Conservation (phyloP, 306 rosid genomes). For the Alnus glutinosa region DNA sequence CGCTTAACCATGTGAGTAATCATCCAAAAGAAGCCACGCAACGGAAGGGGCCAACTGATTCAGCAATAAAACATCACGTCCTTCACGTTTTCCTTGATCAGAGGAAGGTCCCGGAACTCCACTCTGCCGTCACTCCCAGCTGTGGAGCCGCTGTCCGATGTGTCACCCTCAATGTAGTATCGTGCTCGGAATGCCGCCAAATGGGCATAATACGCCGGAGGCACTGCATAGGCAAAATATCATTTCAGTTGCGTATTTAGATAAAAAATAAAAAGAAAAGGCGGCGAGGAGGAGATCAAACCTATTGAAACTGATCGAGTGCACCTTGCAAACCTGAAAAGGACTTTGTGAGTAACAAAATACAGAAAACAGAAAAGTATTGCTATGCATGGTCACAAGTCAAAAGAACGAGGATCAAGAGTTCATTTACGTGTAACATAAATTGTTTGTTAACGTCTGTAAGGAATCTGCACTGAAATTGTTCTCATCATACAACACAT, state of each 20-base stretch:
- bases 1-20: neutral
- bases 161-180: slow-evolving; percentile 28
- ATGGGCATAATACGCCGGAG: slow-evolving; percentile 45
- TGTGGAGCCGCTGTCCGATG: slow-evolving; percentile 30
- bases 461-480: slow-evolving; percentile 34
- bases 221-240: slow-evolving; percentile 30
- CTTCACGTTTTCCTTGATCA: slow-evolving; percentile 33
- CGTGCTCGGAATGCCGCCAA: slow-evolving; percentile 41
- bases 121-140: neutral
- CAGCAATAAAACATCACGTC: slow-evolving; percentile 49
- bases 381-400: neutral
- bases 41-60: neutral
- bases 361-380: neutral
- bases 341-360: neutral
- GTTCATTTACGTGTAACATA: slow-evolving; percentile 49
- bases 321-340: slow-evolving; percentile 51
- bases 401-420: no score
- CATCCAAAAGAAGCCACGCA: neutral
- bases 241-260: neutral
- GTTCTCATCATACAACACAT: slow-evolving; percentile 50
- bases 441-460: slow-evolving; percentile 42
- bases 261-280: neutral
- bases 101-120: slow-evolving; percentile 26
- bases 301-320: slow-evolving; percentile 55
- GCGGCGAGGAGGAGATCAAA: neutral